Evolutionary conservation across 2,329 filamentous ascomycete genomes (phyloP).

Genomic region (Escovopsis sp.): DNA sequence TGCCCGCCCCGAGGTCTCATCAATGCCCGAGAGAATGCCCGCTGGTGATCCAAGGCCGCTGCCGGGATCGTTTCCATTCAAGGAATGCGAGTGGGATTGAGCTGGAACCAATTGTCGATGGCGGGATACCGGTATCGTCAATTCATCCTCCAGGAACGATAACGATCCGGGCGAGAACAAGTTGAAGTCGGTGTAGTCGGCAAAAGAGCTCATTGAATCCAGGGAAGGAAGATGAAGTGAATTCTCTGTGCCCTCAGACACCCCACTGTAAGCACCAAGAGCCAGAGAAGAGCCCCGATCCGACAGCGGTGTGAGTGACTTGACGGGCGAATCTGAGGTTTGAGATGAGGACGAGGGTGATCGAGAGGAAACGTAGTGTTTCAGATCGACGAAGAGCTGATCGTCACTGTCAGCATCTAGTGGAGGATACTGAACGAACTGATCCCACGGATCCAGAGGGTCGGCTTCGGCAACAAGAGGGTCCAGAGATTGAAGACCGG

Average conservation of each 20-base stretch:
- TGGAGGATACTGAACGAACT: slow-evolving; percentile 31
- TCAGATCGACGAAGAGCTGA: slow-evolving; percentile 31
- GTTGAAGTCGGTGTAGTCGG: slow-evolving; percentile 39
- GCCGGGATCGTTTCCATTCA: slow-evolving; percentile 3
- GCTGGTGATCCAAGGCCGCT: neutral
- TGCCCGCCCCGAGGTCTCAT: neutral
- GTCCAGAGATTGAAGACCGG: slow-evolving; percentile 10
- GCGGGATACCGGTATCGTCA: slow-evolving; percentile 17
- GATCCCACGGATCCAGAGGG: slow-evolving; percentile 25
- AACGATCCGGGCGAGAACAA: slow-evolving; percentile 38
- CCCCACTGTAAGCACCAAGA: slow-evolving; percentile 4
- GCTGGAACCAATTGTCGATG: slow-evolving; percentile 3
- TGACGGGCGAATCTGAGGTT: slow-evolving; percentile 11
- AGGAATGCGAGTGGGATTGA: neutral
- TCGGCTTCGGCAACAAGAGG: slow-evolving; percentile 1
- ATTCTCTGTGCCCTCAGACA: slow-evolving; percentile 3
- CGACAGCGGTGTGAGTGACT: slow-evolving; percentile 13
- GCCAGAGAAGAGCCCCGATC: slow-evolving; percentile 8
- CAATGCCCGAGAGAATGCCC: neutral
- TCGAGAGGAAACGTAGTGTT: slow-evolving; percentile 27
- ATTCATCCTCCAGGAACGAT: slow-evolving; percentile 34
- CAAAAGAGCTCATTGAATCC: slow-evolving; percentile 6
- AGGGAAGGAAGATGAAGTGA: slow-evolving; percentile 25
- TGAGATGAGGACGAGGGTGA: slow-evolving; percentile 14
- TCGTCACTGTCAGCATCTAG: slow-evolving; percentile 22